These are phyloP conservation scores for Sugiyamaella mastotermitis DNA, from an alignment of 805 yeast genomes.

Conservation along the genomic window DNA sequence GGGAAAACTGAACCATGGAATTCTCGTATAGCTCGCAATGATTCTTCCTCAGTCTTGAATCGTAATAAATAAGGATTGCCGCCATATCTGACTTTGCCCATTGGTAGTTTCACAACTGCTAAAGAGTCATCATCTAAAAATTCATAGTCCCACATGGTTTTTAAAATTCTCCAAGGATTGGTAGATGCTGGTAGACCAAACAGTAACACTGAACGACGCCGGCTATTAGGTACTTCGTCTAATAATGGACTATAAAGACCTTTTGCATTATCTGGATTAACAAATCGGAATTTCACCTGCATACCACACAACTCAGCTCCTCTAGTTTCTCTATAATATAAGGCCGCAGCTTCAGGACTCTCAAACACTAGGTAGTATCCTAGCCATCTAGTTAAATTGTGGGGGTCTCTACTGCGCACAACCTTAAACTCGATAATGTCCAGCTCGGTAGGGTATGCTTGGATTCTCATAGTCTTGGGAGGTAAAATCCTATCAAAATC, in stretches of 20 bases:
- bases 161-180: conserved; percentile 19
- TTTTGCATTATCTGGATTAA: conserved; percentile 23
- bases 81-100: conserved; percentile 26
- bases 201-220: conserved; percentile 26
- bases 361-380: conserved; percentile 51
- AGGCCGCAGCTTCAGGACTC: conserved; percentile 42
- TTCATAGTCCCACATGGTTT: conserved; percentile 31
- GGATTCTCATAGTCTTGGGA: conserved; percentile 16
- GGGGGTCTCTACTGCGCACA: conserved; percentile 45
- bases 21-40: conserved; percentile 27
- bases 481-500: conserved; percentile 32
- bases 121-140: conserved; percentile 27
- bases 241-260: conserved; percentile 21
- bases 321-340: conserved; percentile 45
- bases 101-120: conserved; percentile 29
- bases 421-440: conserved; percentile 25
- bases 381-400: conserved; percentile 39
- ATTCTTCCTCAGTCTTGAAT: conserved; percentile 27
- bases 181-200: conserved; percentile 28
- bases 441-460: conserved; percentile 12
- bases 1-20: conserved; percentile 25
- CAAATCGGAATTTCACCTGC: conserved; percentile 42
- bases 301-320: conserved; percentile 48
- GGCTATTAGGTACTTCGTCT: conserved; percentile 16
- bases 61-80: conserved; percentile 28